These are phyloP conservation scores for Oryza brachyantha DNA, from an alignment of 176 grass and related monocot genomes.

Conservation along the genomic window DNA sequence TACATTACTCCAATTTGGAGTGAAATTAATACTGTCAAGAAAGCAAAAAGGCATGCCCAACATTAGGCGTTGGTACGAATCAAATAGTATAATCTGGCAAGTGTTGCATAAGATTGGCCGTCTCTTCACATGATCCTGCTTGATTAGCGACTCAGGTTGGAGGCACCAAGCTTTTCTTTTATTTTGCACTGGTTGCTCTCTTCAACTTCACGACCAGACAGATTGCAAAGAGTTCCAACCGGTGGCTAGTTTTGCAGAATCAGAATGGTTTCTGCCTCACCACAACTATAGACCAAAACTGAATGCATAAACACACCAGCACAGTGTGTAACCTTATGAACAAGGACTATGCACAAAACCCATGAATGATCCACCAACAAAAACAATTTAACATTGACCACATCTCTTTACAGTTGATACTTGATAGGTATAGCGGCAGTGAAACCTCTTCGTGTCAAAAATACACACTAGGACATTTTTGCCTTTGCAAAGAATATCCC, in stretches of 20 bases:
- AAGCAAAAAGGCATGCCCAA: background rate
- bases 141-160: background rate
- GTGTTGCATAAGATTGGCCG: background rate
- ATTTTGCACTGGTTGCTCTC: constrained; percentile 15
- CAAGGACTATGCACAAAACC: background rate
- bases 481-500: constrained; percentile 94
- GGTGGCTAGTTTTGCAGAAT: background rate
- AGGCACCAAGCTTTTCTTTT: background rate
- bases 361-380: background rate
- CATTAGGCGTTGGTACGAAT: background rate
- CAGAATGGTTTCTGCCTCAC: constrained; percentile 17
- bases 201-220: constrained; percentile 32
- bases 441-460: background rate
- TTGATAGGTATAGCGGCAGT: constrained; percentile 15
- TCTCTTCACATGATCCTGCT: background rate
- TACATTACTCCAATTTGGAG: background rate
- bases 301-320: background rate
- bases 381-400: constrained; percentile 20
- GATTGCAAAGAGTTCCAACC: background rate
- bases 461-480: constrained; percentile 6
- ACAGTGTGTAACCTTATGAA: constrained; percentile 5
- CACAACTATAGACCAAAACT: constrained; percentile 36
- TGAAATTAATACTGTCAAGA: background rate
- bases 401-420: constrained; percentile 51
- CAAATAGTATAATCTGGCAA: background rate